Conservation (phyloP, 495 filamentous ascomycete genomes). For the Cryomyces antarcticus region DNA sequence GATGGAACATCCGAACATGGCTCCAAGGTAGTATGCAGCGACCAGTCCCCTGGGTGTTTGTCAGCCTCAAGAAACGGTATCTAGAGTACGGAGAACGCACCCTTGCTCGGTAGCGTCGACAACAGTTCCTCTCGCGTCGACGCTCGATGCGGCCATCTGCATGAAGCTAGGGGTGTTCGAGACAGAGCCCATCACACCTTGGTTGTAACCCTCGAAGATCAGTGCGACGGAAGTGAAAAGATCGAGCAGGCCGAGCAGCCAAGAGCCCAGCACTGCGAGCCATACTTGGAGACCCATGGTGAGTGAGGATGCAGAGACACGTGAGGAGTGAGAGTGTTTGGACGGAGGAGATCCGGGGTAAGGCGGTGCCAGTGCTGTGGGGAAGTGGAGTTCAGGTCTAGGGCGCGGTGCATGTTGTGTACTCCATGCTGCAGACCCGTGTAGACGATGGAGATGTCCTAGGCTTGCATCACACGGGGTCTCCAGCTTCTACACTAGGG, state of each 20-base stretch:
- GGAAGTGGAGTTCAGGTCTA: too few relatives aligned
- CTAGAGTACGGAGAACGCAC: not conserved
- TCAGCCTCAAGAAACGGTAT: not conserved
- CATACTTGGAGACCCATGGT: not conserved
- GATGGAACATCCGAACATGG: not conserved
- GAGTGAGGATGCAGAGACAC: not conserved
- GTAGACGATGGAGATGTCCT: too few relatives aligned
- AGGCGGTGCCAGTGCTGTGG: too few relatives aligned
- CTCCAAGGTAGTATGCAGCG: not conserved
- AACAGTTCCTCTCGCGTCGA: not conserved
- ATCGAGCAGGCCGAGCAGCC: not conserved
- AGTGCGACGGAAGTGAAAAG: not conserved
- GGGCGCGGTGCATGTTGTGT: too few relatives aligned
- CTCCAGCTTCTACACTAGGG: too few relatives aligned
- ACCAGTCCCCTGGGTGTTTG: not conserved
- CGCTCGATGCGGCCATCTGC: not conserved
- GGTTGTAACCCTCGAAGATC: not conserved
- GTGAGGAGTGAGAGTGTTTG: not conserved
- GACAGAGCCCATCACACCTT: not conserved
- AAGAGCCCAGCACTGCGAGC: not conserved
- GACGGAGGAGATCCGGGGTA: not conserved
- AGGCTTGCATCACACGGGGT: too few relatives aligned
- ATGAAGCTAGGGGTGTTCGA: not conserved
- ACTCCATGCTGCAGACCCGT: too few relatives aligned
- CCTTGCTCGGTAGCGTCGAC: not conserved